These are phyloP conservation scores for Populus tremula DNA, from an alignment of 345 rosid genomes.

Conservation along the genomic window DNA sequence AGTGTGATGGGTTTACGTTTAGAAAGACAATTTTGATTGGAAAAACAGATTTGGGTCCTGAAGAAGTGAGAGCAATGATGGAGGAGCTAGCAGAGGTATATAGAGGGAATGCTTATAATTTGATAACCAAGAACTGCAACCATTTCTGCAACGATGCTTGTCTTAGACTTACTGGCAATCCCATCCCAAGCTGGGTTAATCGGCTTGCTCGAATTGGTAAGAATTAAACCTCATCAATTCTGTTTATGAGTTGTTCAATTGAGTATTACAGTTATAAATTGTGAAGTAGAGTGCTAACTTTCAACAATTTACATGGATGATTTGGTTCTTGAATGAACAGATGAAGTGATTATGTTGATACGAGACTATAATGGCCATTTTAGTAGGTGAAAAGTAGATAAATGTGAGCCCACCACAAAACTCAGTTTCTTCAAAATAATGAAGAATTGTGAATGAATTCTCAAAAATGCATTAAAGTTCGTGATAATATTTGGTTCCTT, in stretches of 20 bases:
- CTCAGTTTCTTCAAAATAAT: neutral
- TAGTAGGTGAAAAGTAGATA: neutral
- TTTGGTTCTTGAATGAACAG: neutral
- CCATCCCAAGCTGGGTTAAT: constrained; percentile 93
- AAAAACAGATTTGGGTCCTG: constrained; percentile 64
- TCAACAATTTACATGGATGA: neutral
- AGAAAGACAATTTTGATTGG: constrained; percentile 86
- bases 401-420: neutral
- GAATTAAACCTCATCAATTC: neutral
- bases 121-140: constrained; percentile 93
- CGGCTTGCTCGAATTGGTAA: constrained; percentile 95
- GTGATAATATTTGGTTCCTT: neutral
- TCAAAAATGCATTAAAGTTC: neutral
- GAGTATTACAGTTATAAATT: neutral
- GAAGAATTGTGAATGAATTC: neutral
- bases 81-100: constrained; percentile 72
- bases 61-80: constrained; percentile 69
- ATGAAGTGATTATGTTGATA: neutral
- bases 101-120: constrained; percentile 80
- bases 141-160: constrained; percentile 95
- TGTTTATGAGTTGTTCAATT: neutral
- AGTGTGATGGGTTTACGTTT: constrained; percentile 83
- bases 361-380: neutral
- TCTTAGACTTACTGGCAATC: constrained; percentile 67
- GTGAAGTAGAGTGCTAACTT: neutral